These are phyloP conservation scores for Diaporthe eres DNA, from an alignment of 2,329 filamentous ascomycete species.

Conservation along the genomic window DNA sequence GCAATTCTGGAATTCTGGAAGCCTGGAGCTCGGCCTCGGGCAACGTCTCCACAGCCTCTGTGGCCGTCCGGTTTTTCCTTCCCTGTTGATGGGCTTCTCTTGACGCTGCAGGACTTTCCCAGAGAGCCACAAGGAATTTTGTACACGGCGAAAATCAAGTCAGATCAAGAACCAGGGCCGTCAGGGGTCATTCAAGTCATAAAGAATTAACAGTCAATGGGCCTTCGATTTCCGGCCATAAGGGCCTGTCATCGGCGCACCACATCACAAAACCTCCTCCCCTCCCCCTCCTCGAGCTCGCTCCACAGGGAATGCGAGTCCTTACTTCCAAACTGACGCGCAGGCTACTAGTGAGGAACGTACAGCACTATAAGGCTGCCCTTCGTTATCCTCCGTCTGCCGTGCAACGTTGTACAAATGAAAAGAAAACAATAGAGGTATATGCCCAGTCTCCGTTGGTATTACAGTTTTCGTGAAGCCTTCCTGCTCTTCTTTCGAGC, in stretches of 20 bases:
- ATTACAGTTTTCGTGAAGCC: conserved; percentile 38
- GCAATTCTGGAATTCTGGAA: conserved; percentile 24
- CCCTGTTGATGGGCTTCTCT: background rate
- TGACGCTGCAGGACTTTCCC: background rate
- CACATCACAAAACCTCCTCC: background rate
- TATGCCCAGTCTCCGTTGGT: conserved; percentile 38
- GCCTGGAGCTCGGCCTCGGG: conserved; percentile 4
- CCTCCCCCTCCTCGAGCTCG: background rate
- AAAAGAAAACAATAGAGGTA: conserved; percentile 36
- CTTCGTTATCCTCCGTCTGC: background rate
- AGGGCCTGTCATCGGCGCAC: conserved; percentile 7
- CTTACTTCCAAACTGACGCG: background rate
- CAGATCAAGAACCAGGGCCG: background rate
- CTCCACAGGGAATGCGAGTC: background rate
- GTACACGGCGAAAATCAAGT: background rate
- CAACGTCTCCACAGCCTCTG: conserved; percentile 29
- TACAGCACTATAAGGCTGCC: background rate
- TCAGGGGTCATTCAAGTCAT: conserved; percentile 27
- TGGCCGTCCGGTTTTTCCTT: background rate
- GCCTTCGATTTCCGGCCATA: conserved; percentile 25
- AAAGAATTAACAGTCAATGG: conserved; percentile 17
- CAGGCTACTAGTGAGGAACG: background rate
- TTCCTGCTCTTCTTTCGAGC: conserved; percentile 26
- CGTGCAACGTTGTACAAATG: background rate
- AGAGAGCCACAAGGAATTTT: background rate